Percentiles rank a stretch among this genome's conserved stretches.
phyloP scores from a whole-genome alignment of 1,284 basidiomycete genomes.

The Fomitopsis schrenkii region DNA sequence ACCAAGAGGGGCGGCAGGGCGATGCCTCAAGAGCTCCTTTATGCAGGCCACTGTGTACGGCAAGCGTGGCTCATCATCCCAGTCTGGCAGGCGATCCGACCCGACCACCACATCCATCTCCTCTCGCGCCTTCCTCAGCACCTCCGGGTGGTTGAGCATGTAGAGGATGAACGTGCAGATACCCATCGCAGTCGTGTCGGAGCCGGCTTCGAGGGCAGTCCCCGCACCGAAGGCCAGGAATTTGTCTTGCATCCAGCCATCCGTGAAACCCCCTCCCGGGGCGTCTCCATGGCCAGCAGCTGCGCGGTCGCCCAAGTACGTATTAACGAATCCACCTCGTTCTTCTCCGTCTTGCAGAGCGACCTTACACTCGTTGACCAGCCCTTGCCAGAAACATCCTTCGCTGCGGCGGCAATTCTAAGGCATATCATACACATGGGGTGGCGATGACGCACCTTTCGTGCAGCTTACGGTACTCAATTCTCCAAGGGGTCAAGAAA shows the following conservation, averaged over 20 bases:
- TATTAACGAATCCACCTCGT: slow-evolving; percentile 1
- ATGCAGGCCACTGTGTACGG: slow-evolving; percentile 28
- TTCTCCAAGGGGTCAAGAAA: slow-evolving; percentile 3
- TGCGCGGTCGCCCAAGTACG: slow-evolving; percentile 21
- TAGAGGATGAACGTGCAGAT: slow-evolving; percentile 26
- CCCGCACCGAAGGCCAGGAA: slow-evolving; percentile 23
- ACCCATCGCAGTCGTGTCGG: slow-evolving; percentile 25
- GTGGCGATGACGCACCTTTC: slow-evolving; percentile 20
- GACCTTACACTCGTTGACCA: slow-evolving; percentile 8
- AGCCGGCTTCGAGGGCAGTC: slow-evolving; percentile 21
- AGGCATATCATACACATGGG: not conserved
- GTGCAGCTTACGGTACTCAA: slow-evolving; percentile 18
- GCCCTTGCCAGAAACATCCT: slow-evolving; percentile 26
- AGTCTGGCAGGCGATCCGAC: slow-evolving; percentile 23
- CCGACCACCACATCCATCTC: slow-evolving; percentile 34
- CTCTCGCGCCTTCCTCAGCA: slow-evolving; percentile 27
- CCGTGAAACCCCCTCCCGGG: slow-evolving; percentile 22
- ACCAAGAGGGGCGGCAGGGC: slow-evolving; percentile 21
- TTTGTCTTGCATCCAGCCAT: slow-evolving; percentile 27
- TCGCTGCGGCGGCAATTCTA: slow-evolving; percentile 2
- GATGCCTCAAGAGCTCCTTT: slow-evolving; percentile 25
- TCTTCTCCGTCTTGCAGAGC: not conserved
- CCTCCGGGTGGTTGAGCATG: slow-evolving; percentile 28
- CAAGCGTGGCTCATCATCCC: slow-evolving; percentile 22
- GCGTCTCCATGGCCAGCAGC: slow-evolving; percentile 20